Base-by-base conservation (phyloP, 2,329 filamentous ascomycete species). In the Domatiomyces globalis region DNA sequence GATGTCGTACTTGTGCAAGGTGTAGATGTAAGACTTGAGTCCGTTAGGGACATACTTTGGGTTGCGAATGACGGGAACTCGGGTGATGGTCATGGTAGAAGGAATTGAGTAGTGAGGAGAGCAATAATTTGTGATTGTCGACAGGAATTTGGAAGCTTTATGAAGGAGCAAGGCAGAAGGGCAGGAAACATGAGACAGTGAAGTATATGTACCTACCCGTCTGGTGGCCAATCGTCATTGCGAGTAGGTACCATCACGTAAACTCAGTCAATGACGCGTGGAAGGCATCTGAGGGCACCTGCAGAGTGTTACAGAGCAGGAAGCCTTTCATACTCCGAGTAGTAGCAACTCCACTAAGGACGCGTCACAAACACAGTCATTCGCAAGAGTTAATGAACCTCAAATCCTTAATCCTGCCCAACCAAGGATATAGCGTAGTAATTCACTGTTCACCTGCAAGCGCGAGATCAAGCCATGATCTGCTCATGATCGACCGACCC, bases 1-100 rank as follows among this genome's bases (percentile, higher is more conserved):
- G 62, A 85, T 80, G 52, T 75, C 72, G 63, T 77, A 84, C 63
- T 81, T 81, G 62, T 75, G 75, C 59, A 84, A 66, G 7, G 76
- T 66, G 57, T 73, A 74, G 57, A 80, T 75, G 60, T 84, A 84
- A 29, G 79, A 80, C 66, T 82, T 84, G 54, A 71, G 70, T 46
- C 81, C 81, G 54, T 75, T 72, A 54, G 68, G 69, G 59, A 75
- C 67, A 65, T 83, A 82, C 59, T 79, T 77, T 50, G 71, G 67
- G 66, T 84, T 84, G 59, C 71, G 71, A 27, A 77, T 66, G 50
- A 77, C 67, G 43, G 65, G 68, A 61, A 81, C 64, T 62, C 72
- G 78, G 55, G 58, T 60, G 53, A 47, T 10, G 17, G 62, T 56
- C 66, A 69, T 69, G 58, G 47, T 63, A 58, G 47, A 51, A 39